Percentiles rank a stretch among this genome's conserved stretches.
Conservation (phyloP, 2,329 filamentous ascomycete genomes). For the Fusarium sp. region DNA sequence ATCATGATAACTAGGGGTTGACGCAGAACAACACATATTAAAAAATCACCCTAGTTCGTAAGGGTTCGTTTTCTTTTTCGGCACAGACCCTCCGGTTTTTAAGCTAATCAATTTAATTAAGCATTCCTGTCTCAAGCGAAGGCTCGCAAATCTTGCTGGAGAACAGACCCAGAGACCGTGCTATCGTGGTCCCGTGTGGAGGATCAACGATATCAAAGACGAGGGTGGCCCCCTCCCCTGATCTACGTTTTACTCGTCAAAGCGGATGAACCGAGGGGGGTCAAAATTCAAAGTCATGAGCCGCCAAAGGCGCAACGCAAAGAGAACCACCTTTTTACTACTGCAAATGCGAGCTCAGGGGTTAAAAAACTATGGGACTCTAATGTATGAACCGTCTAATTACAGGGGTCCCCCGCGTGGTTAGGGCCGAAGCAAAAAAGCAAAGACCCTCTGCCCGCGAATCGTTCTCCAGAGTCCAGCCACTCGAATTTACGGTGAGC, state of each 20-base stretch:
- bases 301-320: conserved; percentile 23
- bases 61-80: neutral
- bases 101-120: conserved; percentile 23
- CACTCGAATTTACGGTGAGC: conserved; percentile 31
- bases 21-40: too few species aligned
- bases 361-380: neutral
- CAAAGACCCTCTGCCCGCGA: conserved; percentile 15
- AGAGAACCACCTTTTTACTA: conserved; percentile 5
- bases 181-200: conserved; percentile 2
- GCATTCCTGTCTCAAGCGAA: conserved; percentile 31
- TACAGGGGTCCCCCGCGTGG: neutral
- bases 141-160: conserved; percentile 25
- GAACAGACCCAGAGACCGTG: neutral
- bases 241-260: conserved; percentile 3
- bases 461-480: conserved; percentile 17
- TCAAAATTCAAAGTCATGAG: neutral
- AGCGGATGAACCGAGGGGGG: too few species aligned
- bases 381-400: neutral
- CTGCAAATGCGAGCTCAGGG: conserved; percentile 4
- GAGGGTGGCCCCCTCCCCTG: conserved; percentile 15
- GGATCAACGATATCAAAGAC: conserved; percentile 14
- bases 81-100: neutral
- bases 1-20: too few species aligned
- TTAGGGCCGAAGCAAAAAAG: neutral
- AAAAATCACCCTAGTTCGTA: neutral